Conservation (phyloP, 805 yeast species). For the Debaryomyces prosopidis region DNA sequence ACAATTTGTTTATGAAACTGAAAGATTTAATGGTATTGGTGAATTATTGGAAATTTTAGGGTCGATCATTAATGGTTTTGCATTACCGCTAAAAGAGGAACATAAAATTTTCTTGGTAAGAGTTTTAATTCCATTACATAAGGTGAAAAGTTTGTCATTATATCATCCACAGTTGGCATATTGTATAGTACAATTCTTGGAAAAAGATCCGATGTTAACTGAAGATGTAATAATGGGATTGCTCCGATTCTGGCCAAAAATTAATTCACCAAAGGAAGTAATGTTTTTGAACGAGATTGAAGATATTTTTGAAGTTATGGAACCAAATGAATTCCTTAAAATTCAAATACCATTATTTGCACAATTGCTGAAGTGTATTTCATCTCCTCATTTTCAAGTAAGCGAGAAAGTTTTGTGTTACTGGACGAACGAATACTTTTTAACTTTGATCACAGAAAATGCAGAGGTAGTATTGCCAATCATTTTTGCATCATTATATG, state of each 20-base stretch:
- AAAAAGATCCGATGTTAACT: constrained; percentile 87
- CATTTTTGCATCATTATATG: constrained; percentile 85
- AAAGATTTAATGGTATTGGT: constrained; percentile 92
- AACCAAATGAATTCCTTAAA: constrained; percentile 86
- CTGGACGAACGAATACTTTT: constrained; percentile 94
- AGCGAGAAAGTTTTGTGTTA: constrained; percentile 91
- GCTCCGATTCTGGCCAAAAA: constrained; percentile 94
- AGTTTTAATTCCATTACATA: constrained; percentile 88
- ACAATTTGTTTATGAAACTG: constrained; percentile 93
- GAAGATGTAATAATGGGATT: constrained; percentile 97
- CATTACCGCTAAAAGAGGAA: constrained; percentile 94
- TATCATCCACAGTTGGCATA: constrained; percentile 97
- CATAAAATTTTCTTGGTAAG: constrained; percentile 88
- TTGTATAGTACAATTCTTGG: constrained; percentile 94
- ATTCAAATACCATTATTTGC: constrained; percentile 92
- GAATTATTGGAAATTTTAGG: constrained; percentile 94
- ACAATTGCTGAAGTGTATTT: constrained; percentile 89
- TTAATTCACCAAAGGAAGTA: constrained; percentile 91
- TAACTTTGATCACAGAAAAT: constrained; percentile 85
- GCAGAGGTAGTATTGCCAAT: constrained; percentile 92
- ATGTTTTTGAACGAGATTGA: constrained; percentile 95
- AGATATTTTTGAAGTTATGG: constrained; percentile 95
- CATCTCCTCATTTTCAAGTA: constrained; percentile 96
- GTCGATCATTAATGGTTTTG: constrained; percentile 95
- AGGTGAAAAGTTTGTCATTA: constrained; percentile 81